Conservation (phyloP, 768 basidiomycete genomes). For the Xerocomellus intermedius region DNA sequence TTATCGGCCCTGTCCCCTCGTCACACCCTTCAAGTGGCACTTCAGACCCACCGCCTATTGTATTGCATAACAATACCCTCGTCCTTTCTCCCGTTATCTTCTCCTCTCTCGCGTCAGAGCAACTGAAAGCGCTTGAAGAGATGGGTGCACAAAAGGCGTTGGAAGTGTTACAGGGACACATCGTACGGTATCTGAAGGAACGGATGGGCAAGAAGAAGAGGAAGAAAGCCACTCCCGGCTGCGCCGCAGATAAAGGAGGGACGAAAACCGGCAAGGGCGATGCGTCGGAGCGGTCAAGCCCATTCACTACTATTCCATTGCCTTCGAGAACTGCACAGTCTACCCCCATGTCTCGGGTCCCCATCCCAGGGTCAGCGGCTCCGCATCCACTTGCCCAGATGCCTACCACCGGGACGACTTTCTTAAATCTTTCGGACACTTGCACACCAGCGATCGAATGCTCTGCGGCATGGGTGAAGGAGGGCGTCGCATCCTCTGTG, state of each 20-base stretch:
- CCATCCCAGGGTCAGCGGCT: background rate
- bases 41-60: slow-evolving; percentile 62
- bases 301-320: slow-evolving; percentile 49
- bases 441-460: background rate
- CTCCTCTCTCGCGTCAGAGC: slow-evolving; percentile 67
- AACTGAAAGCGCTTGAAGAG: slow-evolving; percentile 71
- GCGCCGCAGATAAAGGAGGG: slow-evolving; percentile 39
- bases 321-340: slow-evolving; percentile 24
- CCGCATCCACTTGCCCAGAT: slow-evolving; percentile 2
- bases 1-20: slow-evolving; percentile 69
- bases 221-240: slow-evolving; percentile 37
- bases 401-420: background rate
- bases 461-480: slow-evolving; percentile 10
- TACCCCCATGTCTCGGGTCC: background rate
- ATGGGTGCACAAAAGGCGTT: slow-evolving; percentile 83
- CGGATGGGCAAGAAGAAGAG: slow-evolving; percentile 44
- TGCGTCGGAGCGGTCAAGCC: slow-evolving; percentile 27
- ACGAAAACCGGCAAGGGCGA: slow-evolving; percentile 39
- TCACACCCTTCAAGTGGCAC: slow-evolving; percentile 48
- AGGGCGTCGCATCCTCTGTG: slow-evolving; percentile 19
- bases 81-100: slow-evolving; percentile 87
- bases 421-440: slow-evolving; percentile 14
- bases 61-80: slow-evolving; percentile 80
- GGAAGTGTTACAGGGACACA: slow-evolving; percentile 77
- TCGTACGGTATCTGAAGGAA: slow-evolving; percentile 84